These are phyloP conservation scores for Xylaria palmicola DNA, from an alignment of 495 filamentous ascomycete genomes.

Conservation along the genomic window DNA sequence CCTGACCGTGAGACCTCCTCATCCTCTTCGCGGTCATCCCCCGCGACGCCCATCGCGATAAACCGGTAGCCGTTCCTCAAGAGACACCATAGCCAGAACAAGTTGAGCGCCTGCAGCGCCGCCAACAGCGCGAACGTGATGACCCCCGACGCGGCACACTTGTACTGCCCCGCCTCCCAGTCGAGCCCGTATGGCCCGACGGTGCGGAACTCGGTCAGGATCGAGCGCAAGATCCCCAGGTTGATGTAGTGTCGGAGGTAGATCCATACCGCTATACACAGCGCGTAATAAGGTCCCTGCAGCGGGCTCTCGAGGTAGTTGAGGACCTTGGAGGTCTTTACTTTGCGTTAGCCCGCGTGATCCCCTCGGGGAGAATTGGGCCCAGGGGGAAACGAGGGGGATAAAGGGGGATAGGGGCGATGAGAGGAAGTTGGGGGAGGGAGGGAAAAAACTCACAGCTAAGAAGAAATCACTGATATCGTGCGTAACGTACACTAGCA, in stretches of 20 bases:
- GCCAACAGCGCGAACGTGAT: conserved; percentile 70
- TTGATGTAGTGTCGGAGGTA: conserved; percentile 93
- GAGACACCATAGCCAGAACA: conserved; percentile 84
- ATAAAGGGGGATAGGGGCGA: background rate
- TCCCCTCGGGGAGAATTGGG: background rate
- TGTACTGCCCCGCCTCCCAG: conserved; percentile 80
- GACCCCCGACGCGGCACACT: conserved; percentile 68
- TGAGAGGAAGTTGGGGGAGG: background rate
- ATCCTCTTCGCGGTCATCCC: conserved; percentile 50
- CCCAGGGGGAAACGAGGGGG: background rate
- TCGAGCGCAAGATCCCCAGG: conserved; percentile 76
- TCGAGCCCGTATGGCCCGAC: conserved; percentile 82
- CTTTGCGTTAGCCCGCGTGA: background rate
- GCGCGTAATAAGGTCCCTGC: conserved; percentile 72
- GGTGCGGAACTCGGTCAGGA: conserved; percentile 80
- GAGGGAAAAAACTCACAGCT: conserved; percentile 59
- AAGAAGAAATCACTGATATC: conserved; percentile 96
- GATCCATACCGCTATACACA: conserved; percentile 82
- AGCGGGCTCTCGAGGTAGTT: conserved; percentile 81
- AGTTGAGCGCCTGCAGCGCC: conserved; percentile 71
- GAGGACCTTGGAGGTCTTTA: conserved; percentile 81
- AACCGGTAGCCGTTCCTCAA: conserved; percentile 63
- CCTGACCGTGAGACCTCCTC: conserved; percentile 30
- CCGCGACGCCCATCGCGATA: conserved; percentile 42
- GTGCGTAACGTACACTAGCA: conserved; percentile 92